Percentiles rank a stretch among this genome's conserved stretches.
Conservation (phyloP, 495 filamentous ascomycete species). For the Acidomyces sp. region DNA sequence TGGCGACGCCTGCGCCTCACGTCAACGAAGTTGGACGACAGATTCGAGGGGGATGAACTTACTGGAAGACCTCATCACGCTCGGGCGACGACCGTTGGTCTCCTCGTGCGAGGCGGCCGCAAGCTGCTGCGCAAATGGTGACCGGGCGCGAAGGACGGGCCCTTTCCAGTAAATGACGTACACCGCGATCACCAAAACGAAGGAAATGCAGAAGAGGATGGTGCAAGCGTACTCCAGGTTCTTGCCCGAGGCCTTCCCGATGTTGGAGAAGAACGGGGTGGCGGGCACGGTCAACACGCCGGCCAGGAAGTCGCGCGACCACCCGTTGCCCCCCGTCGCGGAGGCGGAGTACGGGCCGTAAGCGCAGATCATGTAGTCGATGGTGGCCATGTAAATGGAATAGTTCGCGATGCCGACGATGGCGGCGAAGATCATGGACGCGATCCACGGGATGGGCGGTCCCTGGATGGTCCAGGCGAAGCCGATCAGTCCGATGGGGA, state of each 20-base stretch:
- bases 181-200: conserved; percentile 56
- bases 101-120: conserved; percentile 11
- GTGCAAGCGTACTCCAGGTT: conserved; percentile 56
- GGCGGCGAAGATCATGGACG: conserved; percentile 47
- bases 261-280: conserved; percentile 49
- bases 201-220: conserved; percentile 56
- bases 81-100: conserved; percentile 11
- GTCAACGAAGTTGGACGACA: not conserved
- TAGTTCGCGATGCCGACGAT: conserved; percentile 58
- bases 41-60: no score
- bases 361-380: conserved; percentile 74
- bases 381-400: conserved; percentile 64
- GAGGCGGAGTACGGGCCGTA: conserved; percentile 70
- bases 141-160: conserved; percentile 51
- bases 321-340: conserved; percentile 64
- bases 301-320: conserved; percentile 68
- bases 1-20: not conserved
- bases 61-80: not conserved
- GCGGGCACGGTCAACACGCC: conserved; percentile 64
- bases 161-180: conserved; percentile 72
- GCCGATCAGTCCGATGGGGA: conserved; percentile 54
- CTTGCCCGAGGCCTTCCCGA: conserved; percentile 44
- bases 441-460: conserved; percentile 51
- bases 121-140: conserved; percentile 54
- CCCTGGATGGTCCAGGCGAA: conserved; percentile 55